Evolutionary conservation across 2,329 filamentous ascomycete genomes (phyloP).

Genomic region (Aspergillus persii): DNA sequence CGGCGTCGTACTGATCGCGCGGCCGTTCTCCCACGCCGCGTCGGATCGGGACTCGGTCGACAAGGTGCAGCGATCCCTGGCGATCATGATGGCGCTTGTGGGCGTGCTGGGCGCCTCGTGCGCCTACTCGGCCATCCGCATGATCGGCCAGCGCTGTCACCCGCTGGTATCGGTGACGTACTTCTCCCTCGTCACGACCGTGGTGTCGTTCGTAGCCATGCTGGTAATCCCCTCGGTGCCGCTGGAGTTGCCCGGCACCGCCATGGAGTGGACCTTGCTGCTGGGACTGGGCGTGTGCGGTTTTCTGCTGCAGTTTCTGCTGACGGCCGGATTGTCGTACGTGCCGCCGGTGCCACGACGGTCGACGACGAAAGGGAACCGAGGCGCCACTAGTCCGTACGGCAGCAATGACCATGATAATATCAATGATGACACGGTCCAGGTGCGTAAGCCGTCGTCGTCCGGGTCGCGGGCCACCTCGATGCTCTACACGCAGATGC

Average conservation of each 20-base stretch:
- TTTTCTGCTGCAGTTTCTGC: slow-evolving; percentile 81
- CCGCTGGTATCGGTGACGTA: slow-evolving; percentile 84
- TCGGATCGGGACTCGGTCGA: slow-evolving; percentile 36
- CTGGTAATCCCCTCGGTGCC: slow-evolving; percentile 54
- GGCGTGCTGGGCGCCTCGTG: slow-evolving; percentile 74
- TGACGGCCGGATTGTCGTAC: slow-evolving; percentile 72
- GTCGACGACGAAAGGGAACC: neutral
- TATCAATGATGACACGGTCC: neutral
- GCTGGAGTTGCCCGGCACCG: slow-evolving; percentile 55
- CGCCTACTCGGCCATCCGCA: slow-evolving; percentile 74
- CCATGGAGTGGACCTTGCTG: slow-evolving; percentile 65
- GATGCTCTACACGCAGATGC: slow-evolving; percentile 69
- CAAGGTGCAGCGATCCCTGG: slow-evolving; percentile 65
- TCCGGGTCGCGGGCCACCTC: slow-evolving; percentile 55
- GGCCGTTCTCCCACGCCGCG: slow-evolving; percentile 50
- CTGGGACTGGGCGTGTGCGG: slow-evolving; percentile 69
- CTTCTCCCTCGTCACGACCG: slow-evolving; percentile 68
- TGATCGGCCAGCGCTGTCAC: slow-evolving; percentile 77
- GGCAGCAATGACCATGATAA: neutral
- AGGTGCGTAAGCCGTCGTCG: slow-evolving; percentile 8
- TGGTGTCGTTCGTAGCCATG: slow-evolving; percentile 65
- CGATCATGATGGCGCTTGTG: slow-evolving; percentile 69
- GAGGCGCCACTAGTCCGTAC: slow-evolving; percentile 1
- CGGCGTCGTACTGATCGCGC: slow-evolving; percentile 80
- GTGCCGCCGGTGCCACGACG: slow-evolving; percentile 55